Conservation (phyloP, 345 rosid genomes). For the Turnera subulata region DNA sequence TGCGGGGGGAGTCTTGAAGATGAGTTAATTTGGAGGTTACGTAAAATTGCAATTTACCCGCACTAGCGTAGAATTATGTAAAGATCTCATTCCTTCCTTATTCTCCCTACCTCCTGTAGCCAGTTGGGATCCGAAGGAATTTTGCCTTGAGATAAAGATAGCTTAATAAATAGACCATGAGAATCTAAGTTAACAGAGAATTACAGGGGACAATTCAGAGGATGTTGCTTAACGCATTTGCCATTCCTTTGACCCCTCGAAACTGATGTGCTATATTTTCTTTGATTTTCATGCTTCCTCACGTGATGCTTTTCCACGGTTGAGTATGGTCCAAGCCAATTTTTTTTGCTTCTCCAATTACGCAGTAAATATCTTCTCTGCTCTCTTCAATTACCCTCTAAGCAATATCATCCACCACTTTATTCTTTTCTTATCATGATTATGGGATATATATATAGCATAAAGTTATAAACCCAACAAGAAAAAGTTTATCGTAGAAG, state of each 20-base stretch:
- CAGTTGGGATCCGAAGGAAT: slow-evolving; percentile 28
- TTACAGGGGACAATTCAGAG: slow-evolving; percentile 34
- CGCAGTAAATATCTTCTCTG: too few relatives aligned
- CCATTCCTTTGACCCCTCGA: slow-evolving; percentile 28
- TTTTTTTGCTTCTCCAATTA: not conserved
- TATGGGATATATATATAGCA: too few relatives aligned
- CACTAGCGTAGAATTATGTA: slow-evolving; percentile 31
- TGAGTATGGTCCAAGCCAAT: slow-evolving; percentile 32
- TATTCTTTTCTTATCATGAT: too few relatives aligned
- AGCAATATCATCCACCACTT: too few relatives aligned
- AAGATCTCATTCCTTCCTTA: slow-evolving; percentile 19
- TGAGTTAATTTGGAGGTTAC: not conserved
- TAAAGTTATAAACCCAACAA: too few relatives aligned
- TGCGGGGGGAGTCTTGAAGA: too few relatives aligned
- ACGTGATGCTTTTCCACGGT: slow-evolving; percentile 27
- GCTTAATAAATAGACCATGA: not conserved
- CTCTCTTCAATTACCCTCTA: not conserved
- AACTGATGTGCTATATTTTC: slow-evolving; percentile 20
- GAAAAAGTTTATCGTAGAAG: too few relatives aligned
- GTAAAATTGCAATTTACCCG: not conserved
- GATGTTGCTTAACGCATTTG: slow-evolving; percentile 60
- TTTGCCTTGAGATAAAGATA: not conserved
- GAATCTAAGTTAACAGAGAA: slow-evolving; percentile 16
- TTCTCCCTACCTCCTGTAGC: too few relatives aligned
- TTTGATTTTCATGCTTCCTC: slow-evolving; percentile 20